Percentiles rank a stretch among this genome's conserved stretches.
phyloP scores from a whole-genome alignment of 2,329 filamentous ascomycete species.

The Fusarium vanettenii region DNA sequence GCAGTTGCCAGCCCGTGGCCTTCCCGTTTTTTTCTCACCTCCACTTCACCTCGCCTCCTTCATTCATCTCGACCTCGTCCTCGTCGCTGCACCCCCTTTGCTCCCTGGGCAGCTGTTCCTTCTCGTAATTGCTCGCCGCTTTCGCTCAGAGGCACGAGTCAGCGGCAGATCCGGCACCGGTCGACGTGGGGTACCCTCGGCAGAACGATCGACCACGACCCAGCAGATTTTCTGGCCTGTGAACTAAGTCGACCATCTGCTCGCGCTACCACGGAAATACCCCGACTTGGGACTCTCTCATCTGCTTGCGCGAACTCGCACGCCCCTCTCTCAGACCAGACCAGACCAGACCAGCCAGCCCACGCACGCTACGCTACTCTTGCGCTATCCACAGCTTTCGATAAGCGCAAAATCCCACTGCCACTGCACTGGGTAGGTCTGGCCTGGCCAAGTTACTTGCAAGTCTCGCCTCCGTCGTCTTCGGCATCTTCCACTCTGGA shows the following conservation, averaged over 20 bases:
- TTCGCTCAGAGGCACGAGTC: conserved; percentile 46
- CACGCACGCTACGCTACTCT: background rate
- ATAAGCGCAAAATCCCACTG: conserved; percentile 47
- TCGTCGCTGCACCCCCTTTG: conserved; percentile 28
- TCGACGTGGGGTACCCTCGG: conserved; percentile 46
- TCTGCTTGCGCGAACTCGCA: conserved; percentile 35
- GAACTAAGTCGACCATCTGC: conserved; percentile 39
- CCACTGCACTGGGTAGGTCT: conserved; percentile 40
- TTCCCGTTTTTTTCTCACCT: conserved; percentile 35
- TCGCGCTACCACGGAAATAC: conserved; percentile 49
- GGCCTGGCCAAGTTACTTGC: conserved; percentile 17
- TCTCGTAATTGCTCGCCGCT: conserved; percentile 44
- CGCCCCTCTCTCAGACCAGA: conserved; percentile 36
- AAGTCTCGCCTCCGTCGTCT: conserved; percentile 22
- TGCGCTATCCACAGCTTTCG: conserved; percentile 43
- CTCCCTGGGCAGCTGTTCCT: conserved; percentile 23
- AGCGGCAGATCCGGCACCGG: conserved; percentile 48
- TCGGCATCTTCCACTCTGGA: conserved; percentile 34
- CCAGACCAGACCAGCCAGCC: conserved; percentile 14
- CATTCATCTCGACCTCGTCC: conserved; percentile 3
- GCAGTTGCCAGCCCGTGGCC: conserved; percentile 31
- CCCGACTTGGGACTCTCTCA: conserved; percentile 43
- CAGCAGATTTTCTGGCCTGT: conserved; percentile 37
- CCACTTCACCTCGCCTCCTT: conserved; percentile 32
- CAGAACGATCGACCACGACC: conserved; percentile 43